Base-by-base conservation (phyloP, 192 early-diverging fungal genomes). In the Backusella parvicylindrica region DNA sequence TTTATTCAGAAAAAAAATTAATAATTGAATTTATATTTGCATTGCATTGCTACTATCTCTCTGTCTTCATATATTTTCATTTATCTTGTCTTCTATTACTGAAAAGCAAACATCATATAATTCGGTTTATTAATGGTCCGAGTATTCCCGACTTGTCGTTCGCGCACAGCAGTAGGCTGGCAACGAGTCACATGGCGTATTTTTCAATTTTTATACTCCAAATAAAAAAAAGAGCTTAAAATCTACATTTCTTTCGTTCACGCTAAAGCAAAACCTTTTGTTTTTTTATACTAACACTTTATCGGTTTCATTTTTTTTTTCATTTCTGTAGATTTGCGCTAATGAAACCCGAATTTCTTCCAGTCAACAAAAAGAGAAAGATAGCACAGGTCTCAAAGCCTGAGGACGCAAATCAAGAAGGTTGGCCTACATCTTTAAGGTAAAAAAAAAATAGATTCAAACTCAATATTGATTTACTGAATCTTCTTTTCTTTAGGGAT, bases 401-500 rank as follows among this genome's bases (percentile, higher is more conserved):
- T 31, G 33, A 66, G 15, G 16, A 66, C 11, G 64, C 13, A 15
- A 16, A 66, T n/a, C 4, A 66, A 35, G 64, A 66, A 13, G 64
- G 16, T 8, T 66, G 26, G 28, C 64, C 64, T n/a, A 3, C 3
- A 16, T 31, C 64, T 2, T 33, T 66, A 31, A 66, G 28, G 64
- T 66, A 68, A 68, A 67, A 38, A 23, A 38, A 66, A 23, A 23
- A 21, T 0, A 8, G 8, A 33, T 18, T 9, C 32, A n/a, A 18
- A 1, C 7, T 5, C 16, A 23, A 37, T 38, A 38, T n/a, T n/a
- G n/a, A n/a, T n/a, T n/a, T n/a, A 21, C 32, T 68, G 2, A 68
- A 28, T n/a, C n/a, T 18, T 23, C n/a, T 26, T 11, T 15, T 67
- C 18, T n/a, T 67, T 73, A 82, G 81, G 32, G 64, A 75, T 1